Base-by-base conservation (phyloP, 1,284 basidiomycete species). In the Sphaerobolus stellatus region DNA sequence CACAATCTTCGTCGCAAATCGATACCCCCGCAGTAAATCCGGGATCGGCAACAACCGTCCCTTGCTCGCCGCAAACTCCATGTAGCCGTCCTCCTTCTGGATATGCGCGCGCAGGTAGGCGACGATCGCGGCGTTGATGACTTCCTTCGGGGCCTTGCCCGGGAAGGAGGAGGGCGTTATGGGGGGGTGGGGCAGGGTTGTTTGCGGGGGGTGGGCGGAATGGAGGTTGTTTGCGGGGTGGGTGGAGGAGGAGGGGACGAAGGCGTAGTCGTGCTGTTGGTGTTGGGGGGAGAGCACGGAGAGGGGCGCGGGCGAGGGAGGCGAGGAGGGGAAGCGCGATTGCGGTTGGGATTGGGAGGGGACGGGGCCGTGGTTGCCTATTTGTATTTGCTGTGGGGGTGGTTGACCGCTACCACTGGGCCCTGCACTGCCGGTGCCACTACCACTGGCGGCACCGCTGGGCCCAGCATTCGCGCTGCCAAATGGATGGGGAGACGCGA, bases 41-140 rank as follows among this genome's bases (percentile, higher is more conserved):
- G 58, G 52, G 34, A 63, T 58, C 16, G 60, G 58, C 47, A 63
- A 40, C 18, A 61, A 52, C 14, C 57, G 52, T n/a, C 61, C 61
- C 48, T 63, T 63, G 27, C 51, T 55, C 18, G 58, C 56, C 22
- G 54, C 56, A 44, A 63, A 63, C 25, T 55, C 54, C 22, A 54
- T 46, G 48, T 61, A 63, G 7, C 56, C 59, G 5, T 63, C 61
- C 36, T 45, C 54, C 14, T 38, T 50, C 45, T 50, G 51, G 41
- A 50, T 54, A 20, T 56, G 55, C 7, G 38, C 33, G 22, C 56
- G 53, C 31, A 56, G 51, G 33, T 56, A 52, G 28, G 44, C 49
- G 8, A 55, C 52, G 30, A 44, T 44, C 31, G 48, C 40, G 33
- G 52, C 48, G 49, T 56, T 51, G 38, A 53, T 47, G 52, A 53